Conservation (phyloP, 1,284 basidiomycete genomes). For the Pseudozyma sp. region DNA sequence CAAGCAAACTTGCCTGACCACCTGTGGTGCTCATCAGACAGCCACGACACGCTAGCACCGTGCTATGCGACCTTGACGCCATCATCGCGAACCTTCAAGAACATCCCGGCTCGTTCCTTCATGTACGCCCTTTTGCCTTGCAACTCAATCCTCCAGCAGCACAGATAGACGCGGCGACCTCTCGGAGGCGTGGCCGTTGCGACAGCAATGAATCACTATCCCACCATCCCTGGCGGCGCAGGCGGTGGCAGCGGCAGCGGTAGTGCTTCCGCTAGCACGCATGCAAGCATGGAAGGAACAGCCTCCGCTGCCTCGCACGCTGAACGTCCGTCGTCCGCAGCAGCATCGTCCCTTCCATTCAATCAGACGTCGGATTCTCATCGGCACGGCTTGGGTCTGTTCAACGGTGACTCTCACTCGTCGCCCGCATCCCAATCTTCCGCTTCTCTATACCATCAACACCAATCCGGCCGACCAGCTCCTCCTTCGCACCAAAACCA, state of each 20-base stretch:
- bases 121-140: background rate
- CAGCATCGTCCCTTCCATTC: slow-evolving; percentile 4
- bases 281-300: slow-evolving; percentile 21
- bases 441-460: slow-evolving; percentile 24
- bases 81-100: no score
- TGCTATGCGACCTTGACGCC: no score
- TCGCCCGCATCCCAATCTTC: slow-evolving; percentile 21
- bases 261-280: slow-evolving; percentile 26
- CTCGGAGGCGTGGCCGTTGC: background rate
- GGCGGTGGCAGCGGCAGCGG: slow-evolving; percentile 8
- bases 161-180: background rate
- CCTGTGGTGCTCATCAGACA: no score
- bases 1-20: no score
- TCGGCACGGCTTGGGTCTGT: slow-evolving; percentile 25
- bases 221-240: slow-evolving; percentile 11
- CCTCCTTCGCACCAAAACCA: slow-evolving; percentile 6
- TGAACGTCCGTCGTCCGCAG: slow-evolving; percentile 14
- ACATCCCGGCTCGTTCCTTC: no score
- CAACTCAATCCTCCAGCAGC: background rate
- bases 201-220: background rate
- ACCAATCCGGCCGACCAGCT: slow-evolving; percentile 18
- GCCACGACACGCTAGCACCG: no score
- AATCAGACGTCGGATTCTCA: slow-evolving; percentile 21
- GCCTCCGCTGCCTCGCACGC: slow-evolving; percentile 11
- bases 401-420: slow-evolving; percentile 25